A percentile compares a stretch with the other conserved stretches of the same genome.
Conservation (phyloP, 2,329 filamentous ascomycete species). For the Talaromyces sp. region DNA sequence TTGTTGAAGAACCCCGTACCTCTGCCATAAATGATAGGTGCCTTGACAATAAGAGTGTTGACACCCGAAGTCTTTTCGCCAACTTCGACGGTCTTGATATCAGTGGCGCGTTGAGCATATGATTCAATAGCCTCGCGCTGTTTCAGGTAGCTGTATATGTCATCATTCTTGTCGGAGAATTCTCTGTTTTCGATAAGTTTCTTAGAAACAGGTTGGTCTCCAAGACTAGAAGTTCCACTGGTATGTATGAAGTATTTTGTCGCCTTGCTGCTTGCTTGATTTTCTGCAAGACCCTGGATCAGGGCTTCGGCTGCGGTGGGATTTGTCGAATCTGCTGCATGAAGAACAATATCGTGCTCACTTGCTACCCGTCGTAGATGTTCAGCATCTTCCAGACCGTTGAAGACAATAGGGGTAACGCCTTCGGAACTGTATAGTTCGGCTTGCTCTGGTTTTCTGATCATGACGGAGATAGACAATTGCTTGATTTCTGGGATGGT, state of each 20-base stretch:
- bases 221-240: slow-evolving; percentile 7
- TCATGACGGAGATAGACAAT: neutral
- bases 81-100: neutral
- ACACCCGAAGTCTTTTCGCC: neutral
- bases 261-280: neutral
- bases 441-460: slow-evolving; percentile 4
- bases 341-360: neutral
- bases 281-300: slow-evolving; percentile 4
- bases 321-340: slow-evolving; percentile 1
- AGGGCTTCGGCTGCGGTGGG: neutral
- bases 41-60: slow-evolving; percentile 5
- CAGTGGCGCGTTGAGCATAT: slow-evolving; percentile 6
- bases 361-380: neutral
- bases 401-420: neutral
- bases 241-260: slow-evolving; percentile 12
- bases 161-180: slow-evolving; percentile 2
- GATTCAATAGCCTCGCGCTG: neutral
- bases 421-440: neutral
- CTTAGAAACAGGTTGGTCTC: neutral
- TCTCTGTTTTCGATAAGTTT: neutral
- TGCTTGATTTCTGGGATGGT: neutral
- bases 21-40: slow-evolving; percentile 7
- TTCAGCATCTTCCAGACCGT: neutral
- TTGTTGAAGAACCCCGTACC: slow-evolving; percentile 12
- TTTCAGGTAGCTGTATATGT: slow-evolving; percentile 7